phyloP scores from a whole-genome alignment of 1,284 basidiomycete species.

The Leccinum brunneo-olivaceum region DNA sequence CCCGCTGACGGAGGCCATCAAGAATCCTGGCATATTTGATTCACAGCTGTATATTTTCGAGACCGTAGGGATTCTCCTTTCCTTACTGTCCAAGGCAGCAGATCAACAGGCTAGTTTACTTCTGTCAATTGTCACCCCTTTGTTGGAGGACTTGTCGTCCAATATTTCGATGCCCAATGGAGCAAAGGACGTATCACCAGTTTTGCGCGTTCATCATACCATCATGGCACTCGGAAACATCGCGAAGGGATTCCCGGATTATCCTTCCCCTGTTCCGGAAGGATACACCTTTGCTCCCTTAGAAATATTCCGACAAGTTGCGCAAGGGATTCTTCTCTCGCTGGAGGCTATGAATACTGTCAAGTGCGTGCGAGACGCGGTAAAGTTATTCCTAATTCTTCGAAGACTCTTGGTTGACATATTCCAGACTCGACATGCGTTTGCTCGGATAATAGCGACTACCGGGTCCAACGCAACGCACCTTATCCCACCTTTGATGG shows the following conservation, averaged over 20 bases:
- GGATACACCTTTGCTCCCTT: constrained; percentile 70
- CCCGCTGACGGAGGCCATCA: constrained; percentile 77
- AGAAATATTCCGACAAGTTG: constrained; percentile 81
- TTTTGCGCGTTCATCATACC: constrained; percentile 90
- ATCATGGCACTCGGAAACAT: constrained; percentile 94
- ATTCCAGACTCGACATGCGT: constrained; percentile 81
- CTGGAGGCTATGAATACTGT: constrained; percentile 85
- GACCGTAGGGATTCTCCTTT: constrained; percentile 80
- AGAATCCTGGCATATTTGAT: constrained; percentile 72
- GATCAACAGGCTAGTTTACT: constrained; percentile 72
- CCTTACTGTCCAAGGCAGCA: constrained; percentile 62
- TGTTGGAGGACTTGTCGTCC: constrained; percentile 71
- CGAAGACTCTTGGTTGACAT: constrained; percentile 11
- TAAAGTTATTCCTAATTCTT: constrained; percentile 35
- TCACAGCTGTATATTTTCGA: constrained; percentile 96
- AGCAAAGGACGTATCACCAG: constrained; percentile 59
- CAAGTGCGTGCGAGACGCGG: constrained; percentile 88
- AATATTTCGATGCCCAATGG: constrained; percentile 58
- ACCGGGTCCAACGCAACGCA: constrained; percentile 79
- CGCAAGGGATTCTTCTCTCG: constrained; percentile 85
- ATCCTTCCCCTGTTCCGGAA: constrained; percentile 60
- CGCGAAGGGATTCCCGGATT: constrained; percentile 95
- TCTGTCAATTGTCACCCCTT: constrained; percentile 74
- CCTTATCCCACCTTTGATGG: constrained; percentile 83
- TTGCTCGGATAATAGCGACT: constrained; percentile 87